A percentile compares a stretch with the other conserved stretches of the same genome.
phyloP scores from a whole-genome alignment of 768 basidiomycete genomes.

The Pisolithus marmoratus region DNA sequence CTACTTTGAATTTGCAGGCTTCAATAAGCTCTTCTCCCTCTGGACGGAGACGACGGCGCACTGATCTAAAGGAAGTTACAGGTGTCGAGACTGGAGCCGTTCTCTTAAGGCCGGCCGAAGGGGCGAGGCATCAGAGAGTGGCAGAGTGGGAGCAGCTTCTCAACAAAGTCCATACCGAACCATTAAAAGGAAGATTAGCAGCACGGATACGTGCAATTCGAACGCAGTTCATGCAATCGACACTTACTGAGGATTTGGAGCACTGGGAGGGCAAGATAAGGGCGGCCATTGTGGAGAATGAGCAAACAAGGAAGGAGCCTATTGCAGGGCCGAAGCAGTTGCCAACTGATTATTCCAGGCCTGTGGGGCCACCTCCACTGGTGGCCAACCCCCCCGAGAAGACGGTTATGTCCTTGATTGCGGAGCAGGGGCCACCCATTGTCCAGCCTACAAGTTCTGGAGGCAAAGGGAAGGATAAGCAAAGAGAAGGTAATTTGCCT shows the following conservation, averaged over 20 bases:
- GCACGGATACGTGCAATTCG: slow-evolving; percentile 52
- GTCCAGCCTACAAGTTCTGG: slow-evolving; percentile 28
- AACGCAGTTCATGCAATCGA: slow-evolving; percentile 53
- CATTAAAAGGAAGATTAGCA: slow-evolving; percentile 41
- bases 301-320: slow-evolving; percentile 41
- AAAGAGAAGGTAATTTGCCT: slow-evolving; percentile 26
- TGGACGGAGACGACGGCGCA: not conserved
- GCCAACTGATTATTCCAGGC: not conserved
- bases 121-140: slow-evolving; percentile 53
- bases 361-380: slow-evolving; percentile 31
- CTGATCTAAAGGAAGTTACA: slow-evolving; percentile 20
- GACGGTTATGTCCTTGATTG: slow-evolving; percentile 45
- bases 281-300: slow-evolving; percentile 51
- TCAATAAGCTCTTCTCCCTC: not conserved
- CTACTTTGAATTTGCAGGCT: slow-evolving; percentile 5
- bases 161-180: slow-evolving; percentile 45
- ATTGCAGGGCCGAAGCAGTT: slow-evolving; percentile 30
- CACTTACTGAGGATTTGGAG: slow-evolving; percentile 38
- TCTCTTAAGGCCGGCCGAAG: slow-evolving; percentile 60
- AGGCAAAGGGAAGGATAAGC: slow-evolving; percentile 27
- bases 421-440: slow-evolving; percentile 44
- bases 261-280: slow-evolving; percentile 64
- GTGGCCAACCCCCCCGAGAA: slow-evolving; percentile 45
- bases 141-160: slow-evolving; percentile 62
- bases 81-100: slow-evolving; percentile 43